Evolutionary conservation across 192 early-diverging fungal genomes (phyloP).

Genomic region (Gaertneriomyces semiglobifer): DNA sequence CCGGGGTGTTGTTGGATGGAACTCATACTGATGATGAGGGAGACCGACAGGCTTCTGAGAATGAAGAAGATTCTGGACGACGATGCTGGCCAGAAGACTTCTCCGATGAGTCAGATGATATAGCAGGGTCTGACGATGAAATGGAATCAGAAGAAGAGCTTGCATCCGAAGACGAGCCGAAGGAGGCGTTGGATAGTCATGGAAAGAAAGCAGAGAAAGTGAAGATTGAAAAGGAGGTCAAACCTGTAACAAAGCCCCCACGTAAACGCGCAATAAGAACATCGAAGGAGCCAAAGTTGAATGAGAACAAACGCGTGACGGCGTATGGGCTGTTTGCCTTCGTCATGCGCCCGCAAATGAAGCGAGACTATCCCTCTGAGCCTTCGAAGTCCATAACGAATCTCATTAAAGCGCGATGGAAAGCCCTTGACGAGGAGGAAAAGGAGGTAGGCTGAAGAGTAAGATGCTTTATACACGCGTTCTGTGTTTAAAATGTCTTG

Average conservation of each 20-base stretch:
- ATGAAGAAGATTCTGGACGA: constrained; percentile 5
- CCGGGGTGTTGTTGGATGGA: neutral
- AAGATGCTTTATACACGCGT: neutral
- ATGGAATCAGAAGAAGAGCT: neutral
- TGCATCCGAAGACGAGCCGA: neutral
- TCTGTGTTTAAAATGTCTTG: neutral
- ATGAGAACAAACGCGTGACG: constrained; percentile 12
- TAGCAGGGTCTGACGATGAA: constrained; percentile 17
- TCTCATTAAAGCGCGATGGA: constrained; percentile 22
- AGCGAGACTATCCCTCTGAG: constrained; percentile 19
- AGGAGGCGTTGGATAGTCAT: neutral
- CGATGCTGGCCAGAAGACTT: constrained; percentile 28
- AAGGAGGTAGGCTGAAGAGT: constrained; percentile 7
- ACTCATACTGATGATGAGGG: neutral
- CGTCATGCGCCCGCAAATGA: constrained; percentile 9
- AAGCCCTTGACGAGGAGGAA: constrained; percentile 14
- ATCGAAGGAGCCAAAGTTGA: neutral
- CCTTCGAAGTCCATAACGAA: constrained; percentile 8
- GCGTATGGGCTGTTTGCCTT: constrained; percentile 21
- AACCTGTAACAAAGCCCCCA: too few relatives aligned
- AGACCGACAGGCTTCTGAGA: neutral
- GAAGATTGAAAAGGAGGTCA: neutral
- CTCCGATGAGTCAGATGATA: constrained; percentile 22
- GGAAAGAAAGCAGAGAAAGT: neutral
- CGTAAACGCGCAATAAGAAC: neutral